Conservation (phyloP, 257 asterid genomes). For the Cordia subcordata region DNA sequence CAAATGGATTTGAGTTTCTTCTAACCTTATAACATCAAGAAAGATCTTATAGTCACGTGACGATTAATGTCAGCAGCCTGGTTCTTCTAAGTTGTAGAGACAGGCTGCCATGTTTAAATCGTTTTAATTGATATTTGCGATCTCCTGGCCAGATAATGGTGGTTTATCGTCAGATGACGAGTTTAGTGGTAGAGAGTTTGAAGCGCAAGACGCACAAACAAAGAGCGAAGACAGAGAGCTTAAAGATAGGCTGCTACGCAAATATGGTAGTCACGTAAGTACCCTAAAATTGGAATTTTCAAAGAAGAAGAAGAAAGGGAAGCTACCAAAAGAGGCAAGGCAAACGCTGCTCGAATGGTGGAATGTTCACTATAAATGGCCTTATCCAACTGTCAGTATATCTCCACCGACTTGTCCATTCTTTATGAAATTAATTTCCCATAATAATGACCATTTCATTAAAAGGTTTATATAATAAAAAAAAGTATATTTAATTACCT, state of each 20-base stretch:
- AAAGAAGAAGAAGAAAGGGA: slow-evolving; percentile 85
- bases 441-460: no score
- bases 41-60: no score
- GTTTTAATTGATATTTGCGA: not conserved
- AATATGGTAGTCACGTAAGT: slow-evolving; percentile 64
- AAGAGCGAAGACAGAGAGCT: slow-evolving; percentile 59
- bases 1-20: no score
- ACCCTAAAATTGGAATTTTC: slow-evolving; percentile 61
- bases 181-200: slow-evolving; percentile 55
- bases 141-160: slow-evolving; percentile 26
- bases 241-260: slow-evolving; percentile 50
- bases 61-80: no score
- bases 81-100: not conserved
- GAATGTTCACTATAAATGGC: slow-evolving; percentile 84
- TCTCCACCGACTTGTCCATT: not conserved
- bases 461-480: no score
- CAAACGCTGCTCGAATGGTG: slow-evolving; percentile 73
- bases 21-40: no score
- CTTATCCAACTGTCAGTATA: slow-evolving; percentile 74
- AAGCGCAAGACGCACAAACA: slow-evolving; percentile 28
- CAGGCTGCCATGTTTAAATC: not conserved
- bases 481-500: no score
- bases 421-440: not conserved
- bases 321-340: slow-evolving; percentile 73
- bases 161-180: slow-evolving; percentile 74